Conservation (phyloP, 2,329 filamentous ascomycete genomes). For the Didymellaceae sp. region DNA sequence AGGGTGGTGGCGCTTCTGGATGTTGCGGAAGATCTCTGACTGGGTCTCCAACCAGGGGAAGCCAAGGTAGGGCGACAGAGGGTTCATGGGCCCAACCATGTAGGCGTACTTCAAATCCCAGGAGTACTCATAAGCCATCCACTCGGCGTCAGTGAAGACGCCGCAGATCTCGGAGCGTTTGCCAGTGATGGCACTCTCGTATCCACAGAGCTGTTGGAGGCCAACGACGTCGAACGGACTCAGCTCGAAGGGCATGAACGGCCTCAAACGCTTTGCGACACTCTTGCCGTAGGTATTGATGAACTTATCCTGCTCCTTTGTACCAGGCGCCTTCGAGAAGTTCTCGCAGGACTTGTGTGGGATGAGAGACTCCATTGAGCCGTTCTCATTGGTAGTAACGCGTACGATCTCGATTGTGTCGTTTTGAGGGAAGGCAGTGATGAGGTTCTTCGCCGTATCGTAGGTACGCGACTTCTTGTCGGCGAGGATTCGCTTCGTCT, state of each 20-base stretch:
- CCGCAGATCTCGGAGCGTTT: constrained; percentile 62
- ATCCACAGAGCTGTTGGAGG: constrained; percentile 69
- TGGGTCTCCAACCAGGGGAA: constrained; percentile 71
- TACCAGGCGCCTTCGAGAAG: constrained; percentile 43
- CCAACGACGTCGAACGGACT: constrained; percentile 66
- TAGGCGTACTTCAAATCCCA: constrained; percentile 69
- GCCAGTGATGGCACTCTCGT: constrained; percentile 67
- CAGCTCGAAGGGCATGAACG: constrained; percentile 61
- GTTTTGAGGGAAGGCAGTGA: constrained; percentile 37
- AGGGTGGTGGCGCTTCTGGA: constrained; percentile 48
- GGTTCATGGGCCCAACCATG: constrained; percentile 69
- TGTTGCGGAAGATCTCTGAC: constrained; percentile 44
- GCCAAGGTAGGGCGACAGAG: constrained; percentile 63
- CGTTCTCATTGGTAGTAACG: constrained; percentile 39
- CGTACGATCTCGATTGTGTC: constrained; percentile 42
- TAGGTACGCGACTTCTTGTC: constrained; percentile 47
- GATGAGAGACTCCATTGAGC: constrained; percentile 39
- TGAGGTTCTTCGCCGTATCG: constrained; percentile 43
- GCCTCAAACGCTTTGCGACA: constrained; percentile 33
- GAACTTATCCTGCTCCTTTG: constrained; percentile 38
- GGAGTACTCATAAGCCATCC: constrained; percentile 69
- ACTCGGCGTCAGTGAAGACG: constrained; percentile 67
- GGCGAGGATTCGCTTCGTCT: constrained; percentile 37
- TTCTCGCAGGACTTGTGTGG: constrained; percentile 45
- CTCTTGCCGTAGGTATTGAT: constrained; percentile 36